phyloP scores from a whole-genome alignment of 2,329 filamentous ascomycete species.

The Magnaporthiopsis rhizophila region DNA sequence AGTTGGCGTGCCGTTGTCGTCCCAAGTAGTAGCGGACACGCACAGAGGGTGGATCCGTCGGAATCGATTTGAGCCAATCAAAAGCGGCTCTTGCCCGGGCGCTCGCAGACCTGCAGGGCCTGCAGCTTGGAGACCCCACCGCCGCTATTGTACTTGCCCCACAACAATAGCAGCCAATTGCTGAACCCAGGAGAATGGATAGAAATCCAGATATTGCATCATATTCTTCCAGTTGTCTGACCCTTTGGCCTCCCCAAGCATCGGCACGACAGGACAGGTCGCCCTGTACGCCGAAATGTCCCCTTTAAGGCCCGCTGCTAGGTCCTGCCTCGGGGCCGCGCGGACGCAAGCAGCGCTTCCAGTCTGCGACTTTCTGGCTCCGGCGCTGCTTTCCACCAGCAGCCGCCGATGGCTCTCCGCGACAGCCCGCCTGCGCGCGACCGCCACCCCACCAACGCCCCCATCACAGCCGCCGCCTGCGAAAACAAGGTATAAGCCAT shows the following conservation, averaged over 20 bases:
- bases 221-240: not conserved
- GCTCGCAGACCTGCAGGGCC: too few species aligned
- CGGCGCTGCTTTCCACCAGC: slow-evolving; percentile 22
- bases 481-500: slow-evolving; percentile 42
- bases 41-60: not conserved
- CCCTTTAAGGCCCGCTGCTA: too few species aligned
- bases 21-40: not conserved
- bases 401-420: slow-evolving; percentile 16
- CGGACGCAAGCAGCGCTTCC: slow-evolving; percentile 11
- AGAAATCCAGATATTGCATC: not conserved
- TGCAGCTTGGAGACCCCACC: too few species aligned
- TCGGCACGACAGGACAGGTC: too few species aligned
- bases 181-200: too few species aligned
- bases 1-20: too few species aligned
- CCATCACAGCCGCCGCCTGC: slow-evolving; percentile 15
- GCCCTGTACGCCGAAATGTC: not conserved
- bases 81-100: not conserved
- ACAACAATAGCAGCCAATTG: not conserved
- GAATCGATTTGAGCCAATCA: not conserved
- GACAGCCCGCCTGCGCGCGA: slow-evolving; percentile 11
- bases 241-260: not conserved
- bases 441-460: slow-evolving; percentile 11
- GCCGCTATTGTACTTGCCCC: too few species aligned
- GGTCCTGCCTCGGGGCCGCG: not conserved
- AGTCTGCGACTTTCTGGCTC: slow-evolving; percentile 29